Evolutionary conservation across 805 yeast species (phyloP), one percentile per base, ranked within the genome.

Genomic region (Lipomyces chichibuensis): DNA sequence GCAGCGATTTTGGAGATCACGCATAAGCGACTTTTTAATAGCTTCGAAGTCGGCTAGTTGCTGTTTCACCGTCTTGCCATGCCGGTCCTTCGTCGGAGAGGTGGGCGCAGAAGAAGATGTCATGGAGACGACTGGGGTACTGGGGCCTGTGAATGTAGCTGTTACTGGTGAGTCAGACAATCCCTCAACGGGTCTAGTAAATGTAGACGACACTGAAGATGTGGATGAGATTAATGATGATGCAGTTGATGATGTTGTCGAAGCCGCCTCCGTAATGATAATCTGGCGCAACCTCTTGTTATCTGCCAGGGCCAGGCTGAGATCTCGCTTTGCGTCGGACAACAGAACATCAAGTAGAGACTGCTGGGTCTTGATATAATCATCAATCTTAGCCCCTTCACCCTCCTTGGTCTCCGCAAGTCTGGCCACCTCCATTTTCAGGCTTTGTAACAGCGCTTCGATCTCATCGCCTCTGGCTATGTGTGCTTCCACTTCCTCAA

Each of bases 1-100:
- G 60, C 80, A 77, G 3, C 80, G 69, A 13, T 73, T 74, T 57
- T 76, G 76, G 17, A 75, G 66, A 43, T 75, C 77, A 0, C 71
- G 67, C 75, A 75, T 74, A 37, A 75, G 67, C 33, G 75, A 69
- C 39, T 69, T 65, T 60, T 75, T 75, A 23, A 71, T 58, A 17
- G 69, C 55, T n/a, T 75, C 74, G 52, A 72, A 70, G 14, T 73
- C 76, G n/a, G 46, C 29, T 14, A 59, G 59, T 54, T 69, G 69
- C 25, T 67, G 64, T 60, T 65, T 65, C 65, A 59, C 49, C 17
- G 64, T n/a, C 43, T 63, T 63, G 51, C 61, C 60, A 14, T 53
- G 25, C 23, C 64, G 60, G n/a, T 58, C 66, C 60, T 65, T 65
- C 14, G 64, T 60, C 3, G 71, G 69, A 9, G 71, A 67, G 11